These are phyloP conservation scores for Rubus parviflorus DNA, from an alignment of 306 rosid genomes.

Conservation along the genomic window DNA sequence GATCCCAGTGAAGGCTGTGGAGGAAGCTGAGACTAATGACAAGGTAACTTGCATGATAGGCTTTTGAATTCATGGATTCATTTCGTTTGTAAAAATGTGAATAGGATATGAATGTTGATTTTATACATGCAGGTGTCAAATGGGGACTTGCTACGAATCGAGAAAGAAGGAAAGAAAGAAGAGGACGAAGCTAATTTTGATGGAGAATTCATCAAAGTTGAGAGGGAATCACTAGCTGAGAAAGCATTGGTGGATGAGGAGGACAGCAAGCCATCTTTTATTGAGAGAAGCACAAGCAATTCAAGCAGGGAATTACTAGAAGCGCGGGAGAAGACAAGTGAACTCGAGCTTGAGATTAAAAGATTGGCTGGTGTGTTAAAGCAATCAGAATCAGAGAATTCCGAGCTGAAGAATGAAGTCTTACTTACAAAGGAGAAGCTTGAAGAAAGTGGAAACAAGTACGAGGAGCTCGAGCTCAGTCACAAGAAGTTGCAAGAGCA, in stretches of 20 bases:
- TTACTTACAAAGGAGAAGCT: constrained; percentile 60
- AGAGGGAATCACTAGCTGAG: constrained; percentile 60
- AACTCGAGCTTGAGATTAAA: constrained; percentile 68
- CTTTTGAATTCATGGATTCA: not conserved
- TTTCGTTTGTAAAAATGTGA: not conserved
- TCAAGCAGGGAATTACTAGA: constrained; percentile 75
- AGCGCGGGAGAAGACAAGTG: constrained; percentile 78
- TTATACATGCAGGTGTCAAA: constrained; percentile 51
- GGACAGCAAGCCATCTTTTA: constrained; percentile 39
- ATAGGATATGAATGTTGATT: constrained; percentile 9
- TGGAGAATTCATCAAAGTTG: constrained; percentile 94
- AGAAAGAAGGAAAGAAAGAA: constrained; percentile 59
- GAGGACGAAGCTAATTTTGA: constrained; percentile 82
- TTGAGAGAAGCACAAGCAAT: constrained; percentile 55
- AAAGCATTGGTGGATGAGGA: constrained; percentile 24
- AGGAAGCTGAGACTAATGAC: constrained; percentile 41
- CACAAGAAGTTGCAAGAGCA: constrained; percentile 70
- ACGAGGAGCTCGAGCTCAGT: constrained; percentile 54
- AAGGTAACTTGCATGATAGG: constrained; percentile 48
- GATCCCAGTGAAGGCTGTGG: constrained; percentile 48
- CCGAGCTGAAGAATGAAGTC: constrained; percentile 66
- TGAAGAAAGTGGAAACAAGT: constrained; percentile 59
- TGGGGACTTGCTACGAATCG: constrained; percentile 40
- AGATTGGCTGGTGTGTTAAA: constrained; percentile 58
- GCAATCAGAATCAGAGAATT: constrained; percentile 70